These are phyloP conservation scores for Zopfia rhizophila DNA, from an alignment of 2,329 filamentous ascomycete species.

Conservation along the genomic window DNA sequence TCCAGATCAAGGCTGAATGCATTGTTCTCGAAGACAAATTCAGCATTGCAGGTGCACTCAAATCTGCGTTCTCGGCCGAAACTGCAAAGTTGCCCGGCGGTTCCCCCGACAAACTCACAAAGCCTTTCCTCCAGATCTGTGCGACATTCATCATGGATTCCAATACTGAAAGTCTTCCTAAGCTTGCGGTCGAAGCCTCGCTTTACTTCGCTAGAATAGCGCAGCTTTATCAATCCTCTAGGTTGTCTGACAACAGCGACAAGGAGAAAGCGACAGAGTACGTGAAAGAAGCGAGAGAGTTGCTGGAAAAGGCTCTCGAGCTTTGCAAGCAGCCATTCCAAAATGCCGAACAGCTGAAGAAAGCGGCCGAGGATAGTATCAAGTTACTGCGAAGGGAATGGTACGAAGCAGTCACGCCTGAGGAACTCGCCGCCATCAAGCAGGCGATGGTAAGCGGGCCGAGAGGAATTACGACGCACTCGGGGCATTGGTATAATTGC, in stretches of 20 bases:
- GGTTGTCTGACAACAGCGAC: slow-evolving; percentile 12
- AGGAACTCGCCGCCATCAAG: slow-evolving; percentile 59
- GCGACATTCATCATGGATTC: slow-evolving; percentile 42
- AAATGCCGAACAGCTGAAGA: slow-evolving; percentile 31
- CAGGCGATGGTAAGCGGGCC: slow-evolving; percentile 59
- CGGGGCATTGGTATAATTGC: slow-evolving; percentile 72
- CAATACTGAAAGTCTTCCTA: slow-evolving; percentile 44
- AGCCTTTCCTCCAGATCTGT: slow-evolving; percentile 40
- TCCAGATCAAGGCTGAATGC: slow-evolving; percentile 41
- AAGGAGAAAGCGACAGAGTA: slow-evolving; percentile 21
- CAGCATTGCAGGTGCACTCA: slow-evolving; percentile 25
- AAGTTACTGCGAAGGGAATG: slow-evolving; percentile 45
- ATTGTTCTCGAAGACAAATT: slow-evolving; percentile 45
- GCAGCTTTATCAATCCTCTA: slow-evolving; percentile 33
- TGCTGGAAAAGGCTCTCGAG: slow-evolving; percentile 41
- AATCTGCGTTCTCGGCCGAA: slow-evolving; percentile 6
- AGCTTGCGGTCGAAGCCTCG: slow-evolving; percentile 49
- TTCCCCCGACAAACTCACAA: slow-evolving; percentile 13
- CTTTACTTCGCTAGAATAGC: slow-evolving; percentile 47
- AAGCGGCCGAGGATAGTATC: slow-evolving; percentile 38
- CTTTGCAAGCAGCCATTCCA: slow-evolving; percentile 49
- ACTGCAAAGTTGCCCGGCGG: slow-evolving; percentile 23
- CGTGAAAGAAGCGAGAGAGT: slow-evolving; percentile 28
- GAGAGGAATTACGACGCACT: slow-evolving; percentile 52
- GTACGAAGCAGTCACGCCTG: slow-evolving; percentile 55